Evolutionary conservation across 805 yeast species (phyloP).

Genomic region (Suhomyces sp.): DNA sequence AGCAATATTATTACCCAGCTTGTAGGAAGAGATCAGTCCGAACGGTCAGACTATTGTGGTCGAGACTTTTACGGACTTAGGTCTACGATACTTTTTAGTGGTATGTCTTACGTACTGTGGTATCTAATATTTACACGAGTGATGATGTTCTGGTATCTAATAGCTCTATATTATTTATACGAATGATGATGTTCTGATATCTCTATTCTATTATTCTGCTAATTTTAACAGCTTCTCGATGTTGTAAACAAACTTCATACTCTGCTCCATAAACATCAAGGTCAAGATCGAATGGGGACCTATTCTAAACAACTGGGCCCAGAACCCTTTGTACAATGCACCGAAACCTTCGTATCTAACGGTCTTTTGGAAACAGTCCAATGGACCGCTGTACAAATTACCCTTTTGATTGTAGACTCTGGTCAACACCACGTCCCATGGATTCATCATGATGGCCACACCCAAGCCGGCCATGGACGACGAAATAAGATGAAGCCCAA

Average conservation of each 20-base stretch:
- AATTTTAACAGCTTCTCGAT: not conserved
- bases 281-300: constrained; percentile 94
- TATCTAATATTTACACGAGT: too few relatives aligned
- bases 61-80: too few relatives aligned
- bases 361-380: constrained; percentile 87
- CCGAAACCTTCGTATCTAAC: constrained; percentile 75
- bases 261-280: constrained; percentile 92
- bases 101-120: too few relatives aligned
- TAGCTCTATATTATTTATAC: too few relatives aligned
- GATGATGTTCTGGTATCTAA: too few relatives aligned
- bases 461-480: constrained; percentile 84
- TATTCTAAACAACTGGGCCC: constrained; percentile 86
- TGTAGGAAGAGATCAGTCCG: too few relatives aligned
- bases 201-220: not conserved
- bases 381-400: constrained; percentile 75
- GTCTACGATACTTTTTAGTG: too few relatives aligned
- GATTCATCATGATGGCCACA: constrained; percentile 94
- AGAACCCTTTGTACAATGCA: constrained; percentile 93
- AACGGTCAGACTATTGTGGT: too few relatives aligned
- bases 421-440: constrained; percentile 94
- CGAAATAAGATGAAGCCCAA: constrained; percentile 64
- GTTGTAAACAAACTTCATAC: constrained; percentile 56
- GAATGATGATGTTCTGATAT: too few relatives aligned
- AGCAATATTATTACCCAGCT: too few relatives aligned
- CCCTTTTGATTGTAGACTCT: constrained; percentile 95